Evolutionary conservation across 169 alveolate genomes (phyloP).

Genomic region (Babesia sp.): DNA sequence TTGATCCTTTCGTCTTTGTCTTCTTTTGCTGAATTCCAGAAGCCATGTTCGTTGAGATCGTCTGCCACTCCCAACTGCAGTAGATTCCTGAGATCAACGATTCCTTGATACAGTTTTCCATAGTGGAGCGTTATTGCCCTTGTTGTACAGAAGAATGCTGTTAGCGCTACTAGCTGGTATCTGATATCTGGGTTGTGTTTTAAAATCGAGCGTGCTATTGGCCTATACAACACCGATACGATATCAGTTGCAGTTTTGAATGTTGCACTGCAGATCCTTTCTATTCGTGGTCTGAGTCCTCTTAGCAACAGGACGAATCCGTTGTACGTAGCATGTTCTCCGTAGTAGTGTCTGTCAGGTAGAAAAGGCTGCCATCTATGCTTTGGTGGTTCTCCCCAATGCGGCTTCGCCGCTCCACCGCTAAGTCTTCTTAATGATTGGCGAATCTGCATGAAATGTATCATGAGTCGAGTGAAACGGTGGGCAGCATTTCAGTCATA

Average conservation of each 20-base stretch:
- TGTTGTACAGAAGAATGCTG: slow-evolving; percentile 80
- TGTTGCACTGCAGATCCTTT: slow-evolving; percentile 43
- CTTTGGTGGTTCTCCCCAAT: slow-evolving; percentile 70
- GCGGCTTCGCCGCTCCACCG: slow-evolving; percentile 80
- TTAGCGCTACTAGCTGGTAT: slow-evolving; percentile 82
- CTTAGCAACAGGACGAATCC: slow-evolving; percentile 72
- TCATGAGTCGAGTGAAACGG: too few species aligned
- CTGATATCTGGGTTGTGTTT: slow-evolving; percentile 85
- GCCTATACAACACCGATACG: slow-evolving; percentile 56
- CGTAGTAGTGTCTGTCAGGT: slow-evolving; percentile 75
- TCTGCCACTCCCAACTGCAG: slow-evolving; percentile 77
- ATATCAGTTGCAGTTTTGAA: slow-evolving; percentile 16
- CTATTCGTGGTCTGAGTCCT: slow-evolving; percentile 71
- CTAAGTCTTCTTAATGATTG: slow-evolving; percentile 45
- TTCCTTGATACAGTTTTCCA: slow-evolving; percentile 77
- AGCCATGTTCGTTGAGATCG: slow-evolving; percentile 80
- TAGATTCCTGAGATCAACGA: slow-evolving; percentile 73
- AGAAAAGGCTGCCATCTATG: slow-evolving; percentile 71
- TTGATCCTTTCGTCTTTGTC: slow-evolving; percentile 65
- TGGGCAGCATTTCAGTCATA: too few species aligned
- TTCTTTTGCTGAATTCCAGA: slow-evolving; percentile 78
- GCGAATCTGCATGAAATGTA: slow-evolving; percentile 47
- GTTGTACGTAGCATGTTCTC: slow-evolving; percentile 76
- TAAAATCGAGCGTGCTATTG: slow-evolving; percentile 65
- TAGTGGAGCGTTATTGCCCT: slow-evolving; percentile 76